phyloP scores from a whole-genome alignment of 352 stramenopile genomes.

The Phytophthora sojae region DNA sequence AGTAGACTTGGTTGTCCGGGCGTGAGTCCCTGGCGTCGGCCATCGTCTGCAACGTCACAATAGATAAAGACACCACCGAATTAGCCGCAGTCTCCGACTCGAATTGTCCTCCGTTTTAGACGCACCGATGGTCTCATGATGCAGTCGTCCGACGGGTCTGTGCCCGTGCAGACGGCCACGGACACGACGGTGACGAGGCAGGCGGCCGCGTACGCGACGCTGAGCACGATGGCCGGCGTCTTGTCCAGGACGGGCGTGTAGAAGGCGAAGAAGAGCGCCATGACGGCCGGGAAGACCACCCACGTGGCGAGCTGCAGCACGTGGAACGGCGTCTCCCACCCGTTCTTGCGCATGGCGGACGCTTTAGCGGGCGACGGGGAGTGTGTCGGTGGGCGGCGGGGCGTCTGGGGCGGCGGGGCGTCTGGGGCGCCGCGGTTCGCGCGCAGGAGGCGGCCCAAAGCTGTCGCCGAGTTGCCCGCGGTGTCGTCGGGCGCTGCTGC shows the following conservation, averaged over 20 bases:
- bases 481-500: constrained; percentile 15
- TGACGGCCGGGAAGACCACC: constrained; percentile 82
- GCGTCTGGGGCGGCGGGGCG: no score
- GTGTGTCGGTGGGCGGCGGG: not conserved
- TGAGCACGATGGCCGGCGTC: constrained; percentile 55
- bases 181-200: constrained; percentile 64
- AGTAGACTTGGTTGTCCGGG: constrained; percentile 75
- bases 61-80: not conserved
- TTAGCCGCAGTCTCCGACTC: not conserved
- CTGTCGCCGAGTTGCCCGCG: constrained; percentile 24
- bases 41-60: constrained; percentile 35
- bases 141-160: constrained; percentile 81
- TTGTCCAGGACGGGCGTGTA: constrained; percentile 73
- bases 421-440: not conserved
- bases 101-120: not conserved
- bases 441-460: constrained; percentile 12
- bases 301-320: constrained; percentile 84
- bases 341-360: constrained; percentile 69
- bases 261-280: constrained; percentile 86
- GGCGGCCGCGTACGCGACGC: constrained; percentile 61
- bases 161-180: constrained; percentile 70
- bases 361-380: not conserved
- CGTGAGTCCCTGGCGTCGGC: constrained; percentile 37
- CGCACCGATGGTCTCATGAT: constrained; percentile 68
- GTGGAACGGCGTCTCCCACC: constrained; percentile 85